Base-by-base conservation (phyloP, 2,329 filamentous ascomycete genomes). In the Colletotrichum tropicicola region DNA sequence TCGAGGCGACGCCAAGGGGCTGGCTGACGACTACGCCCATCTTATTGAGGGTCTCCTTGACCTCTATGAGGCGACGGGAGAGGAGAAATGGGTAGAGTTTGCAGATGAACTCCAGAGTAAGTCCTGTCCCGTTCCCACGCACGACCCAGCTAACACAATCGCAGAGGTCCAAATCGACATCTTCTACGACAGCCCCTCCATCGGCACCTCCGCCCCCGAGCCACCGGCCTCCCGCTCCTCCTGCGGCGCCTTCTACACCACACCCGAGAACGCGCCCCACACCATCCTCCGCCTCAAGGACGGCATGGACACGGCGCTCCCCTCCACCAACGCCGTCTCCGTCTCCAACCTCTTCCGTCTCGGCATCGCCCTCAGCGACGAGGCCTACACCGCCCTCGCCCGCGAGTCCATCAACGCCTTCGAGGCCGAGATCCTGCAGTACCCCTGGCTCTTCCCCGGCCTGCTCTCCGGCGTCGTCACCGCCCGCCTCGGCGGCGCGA, bases 1-100 rank as follows among this genome's bases (percentile, higher is more conserved):
- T 68, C 81, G 84, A 2, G 83, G 88, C 8, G 89, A 90, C 27
- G 83, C 88, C 17, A 89, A 88, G 0, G 94, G 88, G 0, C 97
- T 98, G 77, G 93, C 95, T 1, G 96, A 98, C 71, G 96, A 99
- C 79, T 98, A 98, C 74, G 93, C 95, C 3, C 97, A 95, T 76
- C 77, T 98, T 41, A 92, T 94, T 52, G 88, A 91, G 52, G 95
- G 94, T 0, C 82, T 98, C 2, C 81, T 98, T 60, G 91, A 94
- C 70, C 85, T 98, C 27, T 97, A 97, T 74, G 90, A 95, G 75
- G 87, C 91, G 1, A 97, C 93, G 0, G 91, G 91, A 67, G 89
- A 97, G 60, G 89, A 91, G 68, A 79, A 81, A 44, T 92, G 92
- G 79, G 82, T 98, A 5, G 82, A 90, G 66, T 97, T 95, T 83